Percentiles rank a stretch among this genome's conserved stretches.
These are phyloP conservation scores for Cucurbita maxima DNA, from an alignment of 306 rosid species.

Conservation along the genomic window DNA sequence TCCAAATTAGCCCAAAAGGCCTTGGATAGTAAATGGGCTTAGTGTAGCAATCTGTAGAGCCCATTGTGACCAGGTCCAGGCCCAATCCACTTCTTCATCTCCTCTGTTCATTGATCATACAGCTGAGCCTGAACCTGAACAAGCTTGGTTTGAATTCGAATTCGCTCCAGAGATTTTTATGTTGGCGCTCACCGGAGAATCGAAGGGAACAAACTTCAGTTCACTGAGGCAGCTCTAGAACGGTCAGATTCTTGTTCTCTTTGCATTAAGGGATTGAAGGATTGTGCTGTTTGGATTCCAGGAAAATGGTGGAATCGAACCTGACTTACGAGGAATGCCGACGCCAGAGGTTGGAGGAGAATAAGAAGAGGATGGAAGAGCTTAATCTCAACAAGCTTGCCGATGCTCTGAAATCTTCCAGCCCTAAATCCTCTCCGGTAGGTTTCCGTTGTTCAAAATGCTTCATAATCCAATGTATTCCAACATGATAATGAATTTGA, in stretches of 20 bases:
- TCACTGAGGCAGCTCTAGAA: background rate
- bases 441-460: background rate
- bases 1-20: background rate
- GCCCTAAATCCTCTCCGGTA: slow-evolving; percentile 28
- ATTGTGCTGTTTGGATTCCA: slow-evolving; percentile 2
- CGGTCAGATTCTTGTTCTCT: background rate
- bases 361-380: slow-evolving; percentile 37
- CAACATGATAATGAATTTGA: background rate
- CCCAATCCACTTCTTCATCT: background rate
- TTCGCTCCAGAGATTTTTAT: background rate
- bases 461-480: background rate
- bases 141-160: background rate
- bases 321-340: slow-evolving; percentile 30
- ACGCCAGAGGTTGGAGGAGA: slow-evolving; percentile 30
- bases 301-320: slow-evolving; percentile 25
- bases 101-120: background rate
- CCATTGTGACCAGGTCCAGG: background rate
- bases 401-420: slow-evolving; percentile 16
- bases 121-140: background rate
- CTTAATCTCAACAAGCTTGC: slow-evolving; percentile 34
- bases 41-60: background rate
- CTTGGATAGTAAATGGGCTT: background rate
- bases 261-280: background rate
- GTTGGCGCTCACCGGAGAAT: background rate
- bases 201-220: background rate